A percentile compares a stretch with the other conserved stretches of the same genome.
Conservation (phyloP, 140 eudicot species). For the Bidens hawaiensis region DNA sequence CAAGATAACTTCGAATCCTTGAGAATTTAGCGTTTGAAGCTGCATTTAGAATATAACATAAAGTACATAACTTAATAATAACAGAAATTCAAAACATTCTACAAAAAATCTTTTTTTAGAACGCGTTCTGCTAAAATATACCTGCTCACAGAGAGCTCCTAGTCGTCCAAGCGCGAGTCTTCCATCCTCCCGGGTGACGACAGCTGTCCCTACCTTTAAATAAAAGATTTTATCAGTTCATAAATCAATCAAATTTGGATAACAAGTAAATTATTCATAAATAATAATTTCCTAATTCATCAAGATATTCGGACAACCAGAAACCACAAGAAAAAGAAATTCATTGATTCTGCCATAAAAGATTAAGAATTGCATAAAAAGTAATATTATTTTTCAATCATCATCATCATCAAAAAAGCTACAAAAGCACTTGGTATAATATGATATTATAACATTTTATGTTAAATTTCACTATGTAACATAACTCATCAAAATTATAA, state of each 20-base stretch:
- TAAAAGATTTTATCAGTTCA: conserved; percentile 2
- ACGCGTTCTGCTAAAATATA: conserved; percentile 10
- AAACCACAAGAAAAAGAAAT: not conserved
- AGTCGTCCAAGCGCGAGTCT: conserved; percentile 93
- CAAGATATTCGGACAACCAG: too few relatives aligned
- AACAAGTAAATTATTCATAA: not conserved
- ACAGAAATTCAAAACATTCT: conserved; percentile 2
- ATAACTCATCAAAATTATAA: too few relatives aligned
- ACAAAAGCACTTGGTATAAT: not conserved
- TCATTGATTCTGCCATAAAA: not conserved
- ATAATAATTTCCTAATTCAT: too few relatives aligned
- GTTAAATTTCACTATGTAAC: too few relatives aligned
- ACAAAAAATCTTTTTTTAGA: not conserved
- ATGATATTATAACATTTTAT: too few relatives aligned
- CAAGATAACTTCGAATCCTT: conserved; percentile 93
- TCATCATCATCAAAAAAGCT: not conserved
- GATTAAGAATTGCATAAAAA: not conserved
- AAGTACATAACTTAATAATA: not conserved
- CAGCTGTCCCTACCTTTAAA: conserved; percentile 92
- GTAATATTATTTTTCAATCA: not conserved
- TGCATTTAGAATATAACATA: conserved; percentile 47
- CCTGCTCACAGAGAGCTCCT: conserved; percentile 99
- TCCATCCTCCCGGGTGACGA: conserved; percentile 90
- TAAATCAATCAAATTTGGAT: not conserved
- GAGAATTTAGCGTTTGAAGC: conserved; percentile 71